A percentile compares a stretch with the other conserved stretches of the same genome.
Conservation (phyloP, 2,329 filamentous ascomycete genomes). For the Tolypocladium nubicola region DNA sequence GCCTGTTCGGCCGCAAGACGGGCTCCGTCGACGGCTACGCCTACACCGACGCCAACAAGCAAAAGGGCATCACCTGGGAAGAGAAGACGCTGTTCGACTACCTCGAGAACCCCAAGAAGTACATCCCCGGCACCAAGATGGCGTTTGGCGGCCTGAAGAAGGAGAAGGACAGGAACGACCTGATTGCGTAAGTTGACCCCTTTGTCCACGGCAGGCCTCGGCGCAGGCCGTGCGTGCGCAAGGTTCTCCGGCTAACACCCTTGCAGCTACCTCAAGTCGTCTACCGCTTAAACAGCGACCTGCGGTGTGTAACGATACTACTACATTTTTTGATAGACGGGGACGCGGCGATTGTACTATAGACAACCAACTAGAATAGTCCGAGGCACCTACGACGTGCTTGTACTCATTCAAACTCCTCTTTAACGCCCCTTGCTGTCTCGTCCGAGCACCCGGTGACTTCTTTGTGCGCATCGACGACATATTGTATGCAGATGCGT, state of each 20-base stretch:
- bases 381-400: constrained; percentile 16
- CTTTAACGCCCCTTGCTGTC: constrained; percentile 6
- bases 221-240: not conserved
- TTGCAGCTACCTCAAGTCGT: constrained; percentile 54
- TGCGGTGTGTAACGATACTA: constrained; percentile 22
- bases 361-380: constrained; percentile 26
- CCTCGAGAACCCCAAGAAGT: constrained; percentile 99
- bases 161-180: constrained; percentile 97
- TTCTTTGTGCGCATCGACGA: not conserved
- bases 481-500: not conserved
- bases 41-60: constrained; percentile 99
- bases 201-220: too few relatives aligned
- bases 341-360: constrained; percentile 25
- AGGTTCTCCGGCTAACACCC: constrained; percentile 12
- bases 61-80: constrained; percentile 84
- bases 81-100: constrained; percentile 86
- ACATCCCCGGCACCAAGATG: constrained; percentile 99
- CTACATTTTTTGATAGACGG: constrained; percentile 21
- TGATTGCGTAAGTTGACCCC: constrained; percentile 73
- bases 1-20: constrained; percentile 93
- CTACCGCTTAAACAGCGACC: constrained; percentile 50
- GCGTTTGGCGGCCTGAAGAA: constrained; percentile 99
- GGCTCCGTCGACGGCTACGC: constrained; percentile 85
- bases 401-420: constrained; percentile 23
- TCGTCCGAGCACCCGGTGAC: not conserved